Evolutionary conservation across 331 rosid species (phyloP).

Genomic region (Saraca asoca): DNA sequence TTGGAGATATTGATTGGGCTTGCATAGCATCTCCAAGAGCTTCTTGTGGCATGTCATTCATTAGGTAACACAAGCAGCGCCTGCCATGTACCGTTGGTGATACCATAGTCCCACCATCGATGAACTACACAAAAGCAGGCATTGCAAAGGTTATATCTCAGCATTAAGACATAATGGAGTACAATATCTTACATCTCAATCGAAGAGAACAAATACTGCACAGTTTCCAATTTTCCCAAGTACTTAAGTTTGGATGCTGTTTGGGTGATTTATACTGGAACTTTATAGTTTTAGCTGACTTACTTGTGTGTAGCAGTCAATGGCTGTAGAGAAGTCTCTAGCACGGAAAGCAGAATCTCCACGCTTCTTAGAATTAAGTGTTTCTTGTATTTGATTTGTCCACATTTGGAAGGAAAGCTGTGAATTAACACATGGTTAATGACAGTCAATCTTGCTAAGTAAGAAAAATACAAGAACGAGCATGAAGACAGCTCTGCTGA

Average conservation of each 20-base stretch:
- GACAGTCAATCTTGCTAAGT: constrained; percentile 14
- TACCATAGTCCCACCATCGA: constrained; percentile 67
- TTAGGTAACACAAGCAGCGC: constrained; percentile 84
- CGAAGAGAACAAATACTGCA: background rate
- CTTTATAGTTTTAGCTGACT: constrained; percentile 36
- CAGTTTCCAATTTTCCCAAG: background rate
- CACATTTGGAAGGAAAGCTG: constrained; percentile 99
- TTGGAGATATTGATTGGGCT: constrained; percentile 65
- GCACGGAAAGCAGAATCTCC: constrained; percentile 92
- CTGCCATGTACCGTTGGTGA: constrained; percentile 73
- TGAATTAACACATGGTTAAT: constrained; percentile 24
- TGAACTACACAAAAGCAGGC: constrained; percentile 57
- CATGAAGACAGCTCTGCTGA: background rate
- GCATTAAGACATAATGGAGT: background rate
- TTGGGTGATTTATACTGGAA: constrained; percentile 10
- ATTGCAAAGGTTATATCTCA: constrained; percentile 11
- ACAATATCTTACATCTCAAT: background rate
- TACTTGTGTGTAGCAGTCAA: constrained; percentile 82
- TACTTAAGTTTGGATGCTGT: constrained; percentile 17
- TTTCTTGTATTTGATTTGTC: constrained; percentile 95
- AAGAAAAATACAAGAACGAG: background rate
- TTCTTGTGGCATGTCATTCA: constrained; percentile 79
- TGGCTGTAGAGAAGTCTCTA: constrained; percentile 65
- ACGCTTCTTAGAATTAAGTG: constrained; percentile 82
- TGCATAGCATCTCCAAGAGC: constrained; percentile 91